Percentiles rank a stretch among this genome's conserved stretches.
Conservation (phyloP, 2,329 filamentous ascomycete genomes). For the Diaporthe destruens region DNA sequence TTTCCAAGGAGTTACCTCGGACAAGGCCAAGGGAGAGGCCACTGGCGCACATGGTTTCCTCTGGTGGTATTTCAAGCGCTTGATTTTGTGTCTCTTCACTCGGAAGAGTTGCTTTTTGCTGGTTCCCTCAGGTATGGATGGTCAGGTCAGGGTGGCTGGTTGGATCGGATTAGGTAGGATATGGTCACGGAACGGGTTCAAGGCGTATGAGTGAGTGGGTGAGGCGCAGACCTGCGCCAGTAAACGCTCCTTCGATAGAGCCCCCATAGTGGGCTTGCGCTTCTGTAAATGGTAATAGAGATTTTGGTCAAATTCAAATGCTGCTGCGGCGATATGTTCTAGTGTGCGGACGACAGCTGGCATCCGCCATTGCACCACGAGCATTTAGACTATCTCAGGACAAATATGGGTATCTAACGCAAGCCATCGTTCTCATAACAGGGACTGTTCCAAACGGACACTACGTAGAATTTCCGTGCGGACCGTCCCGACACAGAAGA, state of each 20-base stretch:
- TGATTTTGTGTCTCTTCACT: constrained; percentile 4
- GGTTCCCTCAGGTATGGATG: not conserved
- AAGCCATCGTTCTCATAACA: not conserved
- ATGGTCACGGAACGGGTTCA: constrained; percentile 5
- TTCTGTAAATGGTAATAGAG: constrained; percentile 29
- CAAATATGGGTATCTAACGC: not conserved
- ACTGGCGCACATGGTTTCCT: constrained; percentile 3
- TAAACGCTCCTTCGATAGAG: constrained; percentile 9
- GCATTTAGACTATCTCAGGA: not conserved
- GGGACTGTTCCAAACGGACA: not conserved
- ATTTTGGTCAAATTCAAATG: constrained; percentile 5
- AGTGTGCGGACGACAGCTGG: too few relatives aligned
- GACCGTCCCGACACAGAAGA: not conserved
- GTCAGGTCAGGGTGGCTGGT: constrained; percentile 1
- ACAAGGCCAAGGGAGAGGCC: not conserved
- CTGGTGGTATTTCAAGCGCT: constrained; percentile 24
- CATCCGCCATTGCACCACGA: too few relatives aligned
- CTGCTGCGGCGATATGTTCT: not conserved
- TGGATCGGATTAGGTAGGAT: not conserved
- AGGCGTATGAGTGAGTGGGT: constrained; percentile 18
- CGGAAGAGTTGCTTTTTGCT: constrained; percentile 16
- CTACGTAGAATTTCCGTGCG: not conserved
- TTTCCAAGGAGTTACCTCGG: constrained; percentile 15
- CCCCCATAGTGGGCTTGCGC: not conserved
- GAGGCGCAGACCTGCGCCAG: not conserved